Conservation (phyloP, 768 basidiomycete genomes). For the Kwoniella shandongensis region DNA sequence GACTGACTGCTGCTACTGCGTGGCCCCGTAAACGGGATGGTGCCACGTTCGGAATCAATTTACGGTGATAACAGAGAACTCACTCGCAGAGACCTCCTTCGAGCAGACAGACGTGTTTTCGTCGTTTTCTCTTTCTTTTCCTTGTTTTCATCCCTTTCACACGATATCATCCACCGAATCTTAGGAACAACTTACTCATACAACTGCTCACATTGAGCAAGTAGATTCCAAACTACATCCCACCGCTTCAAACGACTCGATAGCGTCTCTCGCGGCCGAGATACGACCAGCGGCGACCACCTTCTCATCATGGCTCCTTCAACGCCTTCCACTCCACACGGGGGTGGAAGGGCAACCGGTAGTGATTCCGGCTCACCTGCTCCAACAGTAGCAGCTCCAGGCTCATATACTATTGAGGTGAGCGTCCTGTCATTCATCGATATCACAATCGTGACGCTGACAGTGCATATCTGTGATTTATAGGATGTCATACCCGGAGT, state of each 20-base stretch:
- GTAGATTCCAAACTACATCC: neutral
- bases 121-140: neutral
- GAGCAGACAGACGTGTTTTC: constrained; percentile 20
- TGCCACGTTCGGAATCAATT: no score
- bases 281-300: constrained; percentile 11
- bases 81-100: neutral
- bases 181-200: neutral
- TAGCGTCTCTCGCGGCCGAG: neutral
- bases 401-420: constrained; percentile 45
- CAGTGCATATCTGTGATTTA: no score
- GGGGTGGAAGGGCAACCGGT: constrained; percentile 24
- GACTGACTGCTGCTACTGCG: no score
- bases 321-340: constrained; percentile 39
- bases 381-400: constrained; percentile 42
- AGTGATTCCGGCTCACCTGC: constrained; percentile 43
- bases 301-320: constrained; percentile 43
- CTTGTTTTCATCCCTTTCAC: no score
- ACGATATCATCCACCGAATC: no score
- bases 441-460: neutral
- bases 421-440: constrained; percentile 15
- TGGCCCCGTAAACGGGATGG: no score
- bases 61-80: neutral
- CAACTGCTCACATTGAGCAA: neutral
- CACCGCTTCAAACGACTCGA: constrained; percentile 4
- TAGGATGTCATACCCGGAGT: constrained; percentile 89